These are phyloP conservation scores for Aspergillus calidoustus DNA, from an alignment of 2,329 filamentous ascomycete species.

Conservation along the genomic window DNA sequence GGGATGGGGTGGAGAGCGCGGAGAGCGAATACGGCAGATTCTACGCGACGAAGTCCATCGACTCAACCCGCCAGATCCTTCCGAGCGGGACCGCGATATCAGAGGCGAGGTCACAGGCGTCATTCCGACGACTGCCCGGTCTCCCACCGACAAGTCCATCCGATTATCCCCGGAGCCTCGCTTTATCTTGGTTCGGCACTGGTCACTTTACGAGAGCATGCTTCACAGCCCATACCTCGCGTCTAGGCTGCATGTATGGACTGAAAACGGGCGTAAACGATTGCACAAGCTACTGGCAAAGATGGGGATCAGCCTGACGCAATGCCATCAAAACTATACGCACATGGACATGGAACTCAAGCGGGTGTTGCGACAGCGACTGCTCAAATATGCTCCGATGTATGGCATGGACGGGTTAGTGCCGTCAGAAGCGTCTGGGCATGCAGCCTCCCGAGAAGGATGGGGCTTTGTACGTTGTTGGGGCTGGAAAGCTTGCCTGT, in stretches of 20 bases:
- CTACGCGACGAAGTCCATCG: slow-evolving; percentile 92
- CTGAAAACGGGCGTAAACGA: slow-evolving; percentile 82
- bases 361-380: slow-evolving; percentile 78
- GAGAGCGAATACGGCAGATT: slow-evolving; percentile 81
- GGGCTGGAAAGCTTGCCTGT: slow-evolving; percentile 95
- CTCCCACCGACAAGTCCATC: slow-evolving; percentile 89
- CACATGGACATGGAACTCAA: slow-evolving; percentile 99
- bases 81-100: slow-evolving; percentile 63
- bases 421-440: slow-evolving; percentile 73
- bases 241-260: slow-evolving; percentile 91
- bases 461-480: slow-evolving; percentile 98
- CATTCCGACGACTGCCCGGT: slow-evolving; percentile 85
- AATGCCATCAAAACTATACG: slow-evolving; percentile 93
- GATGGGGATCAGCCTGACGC: slow-evolving; percentile 92
- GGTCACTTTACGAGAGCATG: slow-evolving; percentile 99
- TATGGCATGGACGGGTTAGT: slow-evolving; percentile 96
- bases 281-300: slow-evolving; percentile 94
- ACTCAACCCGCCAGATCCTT: slow-evolving; percentile 76
- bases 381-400: slow-evolving; percentile 87
- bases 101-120: slow-evolving; percentile 73
- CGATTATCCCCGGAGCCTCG: slow-evolving; percentile 90
- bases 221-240: slow-evolving; percentile 94
- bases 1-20: slow-evolving; percentile 81
- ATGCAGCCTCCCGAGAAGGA: slow-evolving; percentile 77
- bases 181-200: slow-evolving; percentile 90